Conservation (phyloP, 129 eudicot species). For the Rutidosis leptorrhynchoides region DNA sequence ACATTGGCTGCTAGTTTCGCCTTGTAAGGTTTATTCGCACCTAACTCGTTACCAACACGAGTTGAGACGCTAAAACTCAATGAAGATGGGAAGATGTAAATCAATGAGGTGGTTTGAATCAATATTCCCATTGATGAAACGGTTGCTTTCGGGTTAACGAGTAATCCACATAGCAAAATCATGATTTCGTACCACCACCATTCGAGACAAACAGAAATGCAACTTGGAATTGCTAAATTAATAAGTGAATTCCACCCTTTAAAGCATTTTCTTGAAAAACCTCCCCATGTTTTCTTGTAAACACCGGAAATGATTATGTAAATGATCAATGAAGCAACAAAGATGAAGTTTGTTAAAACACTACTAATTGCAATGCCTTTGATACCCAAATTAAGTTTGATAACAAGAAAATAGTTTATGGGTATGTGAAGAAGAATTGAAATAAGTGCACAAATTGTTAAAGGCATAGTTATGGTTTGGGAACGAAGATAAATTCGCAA, state of each 20-base stretch:
- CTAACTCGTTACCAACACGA: conserved; percentile 72
- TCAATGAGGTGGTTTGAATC: conserved; percentile 78
- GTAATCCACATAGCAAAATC: conserved; percentile 68
- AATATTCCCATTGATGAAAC: conserved; percentile 85
- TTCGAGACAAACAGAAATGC: conserved; percentile 82
- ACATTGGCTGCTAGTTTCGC: conserved; percentile 69
- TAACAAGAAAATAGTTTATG: conserved; percentile 57
- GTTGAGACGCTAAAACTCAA: conserved; percentile 76
- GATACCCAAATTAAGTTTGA: conserved; percentile 50
- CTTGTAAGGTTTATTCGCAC: conserved; percentile 53
- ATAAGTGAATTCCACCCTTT: conserved; percentile 49
- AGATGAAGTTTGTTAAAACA: conserved; percentile 57
- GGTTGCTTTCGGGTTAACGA: conserved; percentile 59
- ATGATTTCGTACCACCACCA: conserved; percentile 98
- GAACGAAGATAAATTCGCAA: conserved; percentile 73
- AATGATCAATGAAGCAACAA: conserved; percentile 47
- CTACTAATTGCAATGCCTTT: conserved; percentile 68
- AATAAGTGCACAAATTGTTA: conserved; percentile 62
- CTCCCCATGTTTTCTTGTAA: conserved; percentile 55
- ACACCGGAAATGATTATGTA: conserved; percentile 54
- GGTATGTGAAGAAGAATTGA: conserved; percentile 68
- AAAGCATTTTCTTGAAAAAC: conserved; percentile 43
- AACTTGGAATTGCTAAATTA: conserved; percentile 68
- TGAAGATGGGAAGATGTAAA: conserved; percentile 81
- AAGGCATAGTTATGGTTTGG: conserved; percentile 65